Percentiles rank a stretch among this genome's conserved stretches.
Evolutionary conservation across 2,329 filamentous ascomycete genomes (phyloP).

Genomic region (Didymellaceae sp.): DNA sequence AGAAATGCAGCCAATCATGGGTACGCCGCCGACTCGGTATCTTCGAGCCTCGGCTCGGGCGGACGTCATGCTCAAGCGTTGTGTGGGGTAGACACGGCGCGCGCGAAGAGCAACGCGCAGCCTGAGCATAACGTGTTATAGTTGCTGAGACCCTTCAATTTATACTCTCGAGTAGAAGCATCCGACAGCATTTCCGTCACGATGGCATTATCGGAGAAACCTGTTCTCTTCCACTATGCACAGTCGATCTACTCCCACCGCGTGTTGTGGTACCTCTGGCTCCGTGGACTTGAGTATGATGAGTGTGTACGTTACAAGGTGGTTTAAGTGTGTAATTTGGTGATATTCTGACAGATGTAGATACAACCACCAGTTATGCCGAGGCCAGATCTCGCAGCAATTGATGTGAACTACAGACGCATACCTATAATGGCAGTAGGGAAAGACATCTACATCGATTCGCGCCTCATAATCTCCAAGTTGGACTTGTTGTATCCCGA

Average conservation of each 20-base stretch:
- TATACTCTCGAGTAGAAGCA: background rate
- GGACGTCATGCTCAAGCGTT: constrained; percentile 3
- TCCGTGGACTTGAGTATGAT: constrained; percentile 69
- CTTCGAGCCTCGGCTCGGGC: constrained; percentile 17
- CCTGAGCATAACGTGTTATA: background rate
- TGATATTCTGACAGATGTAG: constrained; percentile 47
- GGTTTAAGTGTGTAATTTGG: background rate
- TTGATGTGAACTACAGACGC: constrained; percentile 49
- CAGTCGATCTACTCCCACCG: constrained; percentile 70
- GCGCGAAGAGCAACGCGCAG: background rate
- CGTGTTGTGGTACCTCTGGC: constrained; percentile 70
- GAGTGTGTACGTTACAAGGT: constrained; percentile 65
- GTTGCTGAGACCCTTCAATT: background rate
- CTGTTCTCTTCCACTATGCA: constrained; percentile 71
- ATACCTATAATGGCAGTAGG: constrained; percentile 43
- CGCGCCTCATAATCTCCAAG: constrained; percentile 39
- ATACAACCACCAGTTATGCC: constrained; percentile 59
- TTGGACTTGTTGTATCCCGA: constrained; percentile 33
- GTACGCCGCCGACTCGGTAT: constrained; percentile 1
- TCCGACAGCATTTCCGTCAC: background rate
- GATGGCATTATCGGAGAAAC: constrained; percentile 46
- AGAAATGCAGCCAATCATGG: background rate
- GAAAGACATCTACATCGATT: constrained; percentile 43
- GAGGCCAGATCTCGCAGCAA: constrained; percentile 35
- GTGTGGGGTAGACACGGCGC: constrained; percentile 18